These are phyloP conservation scores for Pyricularia pennisetigena DNA, from an alignment of 2,329 filamentous ascomycete genomes.

Conservation along the genomic window DNA sequence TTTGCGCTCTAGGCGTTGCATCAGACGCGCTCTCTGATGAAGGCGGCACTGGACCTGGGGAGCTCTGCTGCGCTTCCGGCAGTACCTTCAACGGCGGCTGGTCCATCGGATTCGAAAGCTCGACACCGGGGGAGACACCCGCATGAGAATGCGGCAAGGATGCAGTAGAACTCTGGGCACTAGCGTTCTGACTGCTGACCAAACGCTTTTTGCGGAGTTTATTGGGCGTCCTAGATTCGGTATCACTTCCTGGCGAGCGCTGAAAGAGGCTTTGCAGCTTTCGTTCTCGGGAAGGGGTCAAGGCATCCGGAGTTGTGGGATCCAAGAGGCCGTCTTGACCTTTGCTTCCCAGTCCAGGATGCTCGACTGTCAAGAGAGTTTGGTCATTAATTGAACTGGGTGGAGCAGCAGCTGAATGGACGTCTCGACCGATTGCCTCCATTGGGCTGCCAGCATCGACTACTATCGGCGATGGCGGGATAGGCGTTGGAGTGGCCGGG, in stretches of 20 bases:
- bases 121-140: conserved; percentile 33
- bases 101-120: conserved; percentile 37
- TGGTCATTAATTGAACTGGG: not conserved
- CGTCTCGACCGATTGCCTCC: not conserved
- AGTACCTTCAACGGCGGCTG: not conserved
- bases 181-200: conserved; percentile 68
- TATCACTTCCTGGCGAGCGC: conserved; percentile 52
- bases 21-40: not conserved
- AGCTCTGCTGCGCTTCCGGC: not conserved
- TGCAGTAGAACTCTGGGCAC: conserved; percentile 81
- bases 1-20: not conserved
- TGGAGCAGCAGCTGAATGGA: not conserved
- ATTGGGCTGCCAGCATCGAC: conserved; percentile 5
- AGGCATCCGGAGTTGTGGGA: conserved; percentile 23
- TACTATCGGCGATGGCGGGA: conserved; percentile 5
- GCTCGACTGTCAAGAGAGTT: not conserved
- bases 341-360: conserved; percentile 20
- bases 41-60: not conserved
- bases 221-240: conserved; percentile 67
- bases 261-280: conserved; percentile 62
- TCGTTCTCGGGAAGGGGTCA: conserved; percentile 55
- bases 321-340: conserved; percentile 34
- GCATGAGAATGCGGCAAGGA: conserved; percentile 50
- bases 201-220: conserved; percentile 83
- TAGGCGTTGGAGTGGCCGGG: conserved; percentile 8